phyloP scores from a whole-genome alignment of 2,329 filamentous ascomycete genomes.

The Orbilia javanica region DNA sequence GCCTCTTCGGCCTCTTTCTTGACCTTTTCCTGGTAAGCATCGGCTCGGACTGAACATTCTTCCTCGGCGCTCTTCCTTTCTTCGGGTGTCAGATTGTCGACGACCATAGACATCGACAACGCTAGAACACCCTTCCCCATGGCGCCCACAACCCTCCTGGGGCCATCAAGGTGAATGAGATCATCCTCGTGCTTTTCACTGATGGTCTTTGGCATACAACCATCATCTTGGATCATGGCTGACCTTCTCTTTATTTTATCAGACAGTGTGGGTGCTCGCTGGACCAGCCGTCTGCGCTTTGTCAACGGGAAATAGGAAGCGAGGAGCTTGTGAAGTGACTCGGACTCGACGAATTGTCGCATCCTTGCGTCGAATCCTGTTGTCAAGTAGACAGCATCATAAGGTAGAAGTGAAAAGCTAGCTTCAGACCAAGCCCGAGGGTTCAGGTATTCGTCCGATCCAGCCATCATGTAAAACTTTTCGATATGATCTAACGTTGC shows the following conservation, averaged over 20 bases:
- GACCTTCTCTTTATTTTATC: constrained; percentile 55
- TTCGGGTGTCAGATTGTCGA: constrained; percentile 47
- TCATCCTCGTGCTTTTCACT: constrained; percentile 50
- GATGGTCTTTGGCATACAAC: constrained; percentile 27
- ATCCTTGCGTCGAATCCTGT: constrained; percentile 60
- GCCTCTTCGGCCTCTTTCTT: constrained; percentile 39
- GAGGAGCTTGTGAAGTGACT: constrained; percentile 59
- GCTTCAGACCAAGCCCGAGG: constrained; percentile 58
- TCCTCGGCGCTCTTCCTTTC: constrained; percentile 46
- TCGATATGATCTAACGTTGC: constrained; percentile 33
- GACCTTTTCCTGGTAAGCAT: constrained; percentile 20
- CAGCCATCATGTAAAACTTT: constrained; percentile 59
- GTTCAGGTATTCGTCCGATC: constrained; percentile 58
- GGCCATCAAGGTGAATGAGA: constrained; percentile 40
- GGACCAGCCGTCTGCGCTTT: constrained; percentile 38
- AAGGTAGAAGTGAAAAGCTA: constrained; percentile 58
- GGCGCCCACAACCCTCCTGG: constrained; percentile 60
- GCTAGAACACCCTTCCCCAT: constrained; percentile 60
- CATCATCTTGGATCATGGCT: constrained; percentile 11
- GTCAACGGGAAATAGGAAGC: constrained; percentile 59
- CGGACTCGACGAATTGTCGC: constrained; percentile 60
- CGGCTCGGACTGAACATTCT: constrained; percentile 22
- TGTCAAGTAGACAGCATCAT: constrained; percentile 59
- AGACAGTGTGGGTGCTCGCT: constrained; percentile 36
- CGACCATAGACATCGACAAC: constrained; percentile 55